A percentile compares a stretch with the other conserved stretches of the same genome.
Evolutionary conservation across 176 grass and related monocot genomes (phyloP).

Genomic region (Cenchrus fungigraminus): DNA sequence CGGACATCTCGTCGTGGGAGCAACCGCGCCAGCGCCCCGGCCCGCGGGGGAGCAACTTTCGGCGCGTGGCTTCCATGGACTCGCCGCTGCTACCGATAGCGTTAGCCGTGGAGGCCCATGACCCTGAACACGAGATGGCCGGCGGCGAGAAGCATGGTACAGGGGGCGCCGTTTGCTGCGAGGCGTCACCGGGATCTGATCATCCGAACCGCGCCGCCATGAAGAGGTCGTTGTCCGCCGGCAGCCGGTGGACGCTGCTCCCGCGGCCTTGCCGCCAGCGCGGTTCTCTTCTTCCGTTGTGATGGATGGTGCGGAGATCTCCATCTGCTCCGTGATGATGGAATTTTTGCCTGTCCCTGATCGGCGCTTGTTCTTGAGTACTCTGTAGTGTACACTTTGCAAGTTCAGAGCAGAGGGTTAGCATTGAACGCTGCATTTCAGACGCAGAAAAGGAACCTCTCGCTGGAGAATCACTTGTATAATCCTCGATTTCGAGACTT

Average conservation of each 20-base stretch:
- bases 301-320: not conserved
- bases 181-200: slow-evolving; percentile 17
- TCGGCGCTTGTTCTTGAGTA: not conserved
- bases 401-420: not conserved
- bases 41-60: not conserved
- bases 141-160: slow-evolving; percentile 22
- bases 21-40: not conserved
- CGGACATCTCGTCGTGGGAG: slow-evolving; percentile 3
- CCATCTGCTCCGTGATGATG: not conserved
- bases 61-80: slow-evolving; percentile 56
- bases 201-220: slow-evolving; percentile 6
- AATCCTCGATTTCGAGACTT: not conserved
- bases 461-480: not conserved
- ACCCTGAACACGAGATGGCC: not conserved
- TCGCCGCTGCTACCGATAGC: not conserved
- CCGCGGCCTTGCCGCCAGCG: slow-evolving; percentile 18
- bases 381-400: not conserved
- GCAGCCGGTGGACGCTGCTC: slow-evolving; percentile 23
- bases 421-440: not conserved
- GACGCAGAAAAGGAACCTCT: not conserved
- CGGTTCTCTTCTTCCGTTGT: slow-evolving; percentile 43
- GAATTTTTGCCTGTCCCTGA: not conserved
- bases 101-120: not conserved
- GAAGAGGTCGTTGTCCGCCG: slow-evolving; percentile 40
- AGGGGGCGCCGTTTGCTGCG: not conserved